A percentile compares a stretch with the other conserved stretches of the same genome.
These are phyloP conservation scores for Cutaneotrichosporon dermatis DNA, from an alignment of 1,284 basidiomycete genomes.

Conservation along the genomic window DNA sequence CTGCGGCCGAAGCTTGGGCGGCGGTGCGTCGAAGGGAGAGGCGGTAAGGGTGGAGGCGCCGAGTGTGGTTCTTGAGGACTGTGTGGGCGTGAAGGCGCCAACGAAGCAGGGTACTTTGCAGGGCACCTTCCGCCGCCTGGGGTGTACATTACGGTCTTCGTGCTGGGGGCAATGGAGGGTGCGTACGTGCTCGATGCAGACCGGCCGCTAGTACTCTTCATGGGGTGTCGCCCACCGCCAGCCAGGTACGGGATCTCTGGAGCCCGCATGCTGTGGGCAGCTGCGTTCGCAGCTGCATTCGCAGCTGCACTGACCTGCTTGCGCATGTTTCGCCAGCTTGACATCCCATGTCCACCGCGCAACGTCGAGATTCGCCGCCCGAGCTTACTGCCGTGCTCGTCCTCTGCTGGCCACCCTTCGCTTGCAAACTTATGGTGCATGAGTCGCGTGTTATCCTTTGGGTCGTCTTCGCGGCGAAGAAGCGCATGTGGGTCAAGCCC, in stretches of 20 bases:
- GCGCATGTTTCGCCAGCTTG: constrained; percentile 1
- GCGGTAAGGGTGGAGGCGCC: neutral
- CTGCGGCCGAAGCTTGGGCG: neutral
- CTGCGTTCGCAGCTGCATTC: neutral
- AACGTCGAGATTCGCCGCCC: neutral
- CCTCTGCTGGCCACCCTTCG: neutral
- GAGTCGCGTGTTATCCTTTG: neutral
- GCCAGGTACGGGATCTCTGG: neutral
- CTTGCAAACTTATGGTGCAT: constrained; percentile 3
- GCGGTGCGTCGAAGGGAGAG: neutral
- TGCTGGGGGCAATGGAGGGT: neutral
- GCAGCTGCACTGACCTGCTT: neutral
- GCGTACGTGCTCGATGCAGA: neutral
- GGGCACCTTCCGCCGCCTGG: neutral
- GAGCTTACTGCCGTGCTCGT: neutral
- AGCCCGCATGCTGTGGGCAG: neutral
- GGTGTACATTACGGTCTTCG: neutral
- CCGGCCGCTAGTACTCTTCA: no score
- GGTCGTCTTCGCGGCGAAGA: neutral
- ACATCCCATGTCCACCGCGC: neutral
- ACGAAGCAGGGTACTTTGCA: neutral
- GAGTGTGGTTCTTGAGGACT: neutral
- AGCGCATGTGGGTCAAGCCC: neutral
- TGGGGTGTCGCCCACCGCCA: neutral
- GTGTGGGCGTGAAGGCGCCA: neutral